A percentile compares a stretch with the other conserved stretches of the same genome.
Evolutionary conservation across 2,329 filamentous ascomycete species (phyloP).

Genomic region (Calonectria multiphialidica): DNA sequence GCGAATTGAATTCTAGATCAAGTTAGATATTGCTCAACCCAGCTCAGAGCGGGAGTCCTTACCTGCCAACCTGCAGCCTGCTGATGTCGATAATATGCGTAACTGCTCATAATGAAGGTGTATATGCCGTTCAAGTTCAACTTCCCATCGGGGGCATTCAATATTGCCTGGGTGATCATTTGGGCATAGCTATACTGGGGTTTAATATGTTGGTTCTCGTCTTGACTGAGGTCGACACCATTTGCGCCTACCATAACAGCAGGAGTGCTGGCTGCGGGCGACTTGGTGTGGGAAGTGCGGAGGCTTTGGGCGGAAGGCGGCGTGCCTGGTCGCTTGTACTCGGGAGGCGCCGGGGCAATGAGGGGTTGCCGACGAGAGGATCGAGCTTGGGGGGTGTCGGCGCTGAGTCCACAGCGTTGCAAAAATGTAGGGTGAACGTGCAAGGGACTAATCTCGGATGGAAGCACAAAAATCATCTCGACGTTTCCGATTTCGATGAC

Average conservation of each 20-base stretch:
- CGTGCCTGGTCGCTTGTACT: conserved; percentile 72
- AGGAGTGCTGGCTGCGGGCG: conserved; percentile 50
- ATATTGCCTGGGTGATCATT: conserved; percentile 95
- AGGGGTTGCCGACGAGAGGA: conserved; percentile 56
- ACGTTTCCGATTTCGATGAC: conserved; percentile 92
- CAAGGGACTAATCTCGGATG: conserved; percentile 75
- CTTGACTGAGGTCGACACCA: conserved; percentile 82
- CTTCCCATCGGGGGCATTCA: conserved; percentile 87
- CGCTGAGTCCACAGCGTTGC: conserved; percentile 71
- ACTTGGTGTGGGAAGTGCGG: conserved; percentile 42
- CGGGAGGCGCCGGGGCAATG: conserved; percentile 70
- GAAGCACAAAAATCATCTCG: conserved; percentile 99
- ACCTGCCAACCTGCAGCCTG: conserved; percentile 88
- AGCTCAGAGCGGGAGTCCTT: conserved; percentile 44
- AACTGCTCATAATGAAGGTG: conserved; percentile 89
- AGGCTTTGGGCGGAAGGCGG: conserved; percentile 61
- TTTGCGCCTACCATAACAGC: conserved; percentile 55
- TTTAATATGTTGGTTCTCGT: conserved; percentile 91
- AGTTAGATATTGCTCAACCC: conserved; percentile 25
- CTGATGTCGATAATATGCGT: conserved; percentile 92
- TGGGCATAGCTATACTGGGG: conserved; percentile 97
- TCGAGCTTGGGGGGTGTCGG: conserved; percentile 44
- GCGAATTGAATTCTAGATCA: conserved; percentile 85
- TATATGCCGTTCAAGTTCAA: conserved; percentile 94
- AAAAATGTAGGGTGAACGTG: conserved; percentile 78